Percentiles rank a stretch among this genome's conserved stretches.
phyloP scores from a whole-genome alignment of 192 early-diverging fungal species.

The Ambispora gerdemannii region DNA sequence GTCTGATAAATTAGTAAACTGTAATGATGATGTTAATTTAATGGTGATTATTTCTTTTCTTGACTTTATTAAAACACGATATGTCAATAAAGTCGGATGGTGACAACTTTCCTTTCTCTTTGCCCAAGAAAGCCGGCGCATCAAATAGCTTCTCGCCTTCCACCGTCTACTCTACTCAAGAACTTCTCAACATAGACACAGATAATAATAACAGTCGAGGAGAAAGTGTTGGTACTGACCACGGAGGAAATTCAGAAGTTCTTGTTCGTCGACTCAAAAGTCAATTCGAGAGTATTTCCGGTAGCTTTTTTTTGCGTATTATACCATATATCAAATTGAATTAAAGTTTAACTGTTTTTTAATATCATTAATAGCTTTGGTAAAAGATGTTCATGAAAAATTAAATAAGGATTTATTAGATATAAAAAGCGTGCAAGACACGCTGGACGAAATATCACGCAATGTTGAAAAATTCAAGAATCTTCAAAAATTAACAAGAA shows the following conservation, averaged over 20 bases:
- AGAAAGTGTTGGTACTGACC: background rate
- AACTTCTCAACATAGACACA: too few species aligned
- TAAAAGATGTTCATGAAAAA: slow-evolving; percentile 28
- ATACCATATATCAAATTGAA: background rate
- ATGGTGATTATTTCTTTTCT: too few species aligned
- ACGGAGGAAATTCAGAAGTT: background rate
- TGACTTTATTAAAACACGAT: too few species aligned
- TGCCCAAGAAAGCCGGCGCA: too few species aligned
- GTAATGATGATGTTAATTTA: too few species aligned
- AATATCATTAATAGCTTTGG: slow-evolving; percentile 15
- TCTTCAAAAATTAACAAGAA: slow-evolving; percentile 5
- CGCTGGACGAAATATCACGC: slow-evolving; percentile 12
- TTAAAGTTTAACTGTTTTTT: background rate
- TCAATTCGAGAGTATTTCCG: slow-evolving; percentile 17
- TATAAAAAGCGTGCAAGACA: background rate
- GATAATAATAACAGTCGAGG: too few species aligned
- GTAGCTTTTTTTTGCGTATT: background rate
- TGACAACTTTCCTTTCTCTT: too few species aligned
- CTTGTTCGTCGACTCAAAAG: slow-evolving; percentile 9
- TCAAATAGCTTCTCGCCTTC: too few species aligned
- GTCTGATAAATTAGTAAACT: too few species aligned
- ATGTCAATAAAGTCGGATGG: too few species aligned
- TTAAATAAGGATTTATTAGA: slow-evolving; percentile 16
- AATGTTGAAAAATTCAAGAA: slow-evolving; percentile 6
- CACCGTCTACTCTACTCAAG: too few species aligned